Conservation (phyloP, 441 rosid genomes). For the Gossypium davidsonii region DNA sequence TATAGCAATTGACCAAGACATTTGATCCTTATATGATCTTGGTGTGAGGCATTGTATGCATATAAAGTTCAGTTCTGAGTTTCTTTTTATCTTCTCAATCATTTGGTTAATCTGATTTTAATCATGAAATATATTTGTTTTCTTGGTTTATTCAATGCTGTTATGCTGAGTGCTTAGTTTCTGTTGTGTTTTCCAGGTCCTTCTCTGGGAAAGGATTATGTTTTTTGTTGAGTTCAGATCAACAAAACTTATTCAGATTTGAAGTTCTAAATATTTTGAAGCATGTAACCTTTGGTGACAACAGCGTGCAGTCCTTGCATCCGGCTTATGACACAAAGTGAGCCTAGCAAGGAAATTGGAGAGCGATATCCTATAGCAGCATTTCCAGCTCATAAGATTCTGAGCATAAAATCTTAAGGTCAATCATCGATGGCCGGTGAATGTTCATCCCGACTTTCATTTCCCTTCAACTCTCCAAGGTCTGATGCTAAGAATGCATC, state of each 20-base stretch:
- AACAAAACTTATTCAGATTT: not conserved
- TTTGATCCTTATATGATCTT: not conserved
- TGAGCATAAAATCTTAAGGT: constrained; percentile 28
- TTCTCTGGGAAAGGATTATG: not conserved
- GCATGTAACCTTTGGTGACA: not conserved
- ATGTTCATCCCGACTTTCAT: constrained; percentile 22
- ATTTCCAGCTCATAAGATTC: constrained; percentile 38
- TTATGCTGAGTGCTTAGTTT: constrained; percentile 1
- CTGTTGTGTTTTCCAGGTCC: not conserved
- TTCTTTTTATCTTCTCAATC: not conserved
- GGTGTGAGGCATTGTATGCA: not conserved
- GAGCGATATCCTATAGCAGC: constrained; percentile 30
- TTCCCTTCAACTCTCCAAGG: constrained; percentile 35
- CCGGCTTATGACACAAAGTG: constrained; percentile 23
- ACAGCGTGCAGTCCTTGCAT: not conserved
- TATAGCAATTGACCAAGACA: not conserved
- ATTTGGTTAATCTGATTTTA: not conserved
- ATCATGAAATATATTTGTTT: not conserved
- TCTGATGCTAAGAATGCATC: constrained; percentile 38
- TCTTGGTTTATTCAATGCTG: not conserved
- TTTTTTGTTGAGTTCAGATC: not conserved
- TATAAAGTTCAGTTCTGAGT: not conserved
- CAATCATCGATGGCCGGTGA: constrained; percentile 23
- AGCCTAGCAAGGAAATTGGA: constrained; percentile 34
- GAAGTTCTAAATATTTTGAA: constrained; percentile 2